Base-by-base conservation (phyloP, 345 rosid species). In the Hevea brasiliensis region DNA sequence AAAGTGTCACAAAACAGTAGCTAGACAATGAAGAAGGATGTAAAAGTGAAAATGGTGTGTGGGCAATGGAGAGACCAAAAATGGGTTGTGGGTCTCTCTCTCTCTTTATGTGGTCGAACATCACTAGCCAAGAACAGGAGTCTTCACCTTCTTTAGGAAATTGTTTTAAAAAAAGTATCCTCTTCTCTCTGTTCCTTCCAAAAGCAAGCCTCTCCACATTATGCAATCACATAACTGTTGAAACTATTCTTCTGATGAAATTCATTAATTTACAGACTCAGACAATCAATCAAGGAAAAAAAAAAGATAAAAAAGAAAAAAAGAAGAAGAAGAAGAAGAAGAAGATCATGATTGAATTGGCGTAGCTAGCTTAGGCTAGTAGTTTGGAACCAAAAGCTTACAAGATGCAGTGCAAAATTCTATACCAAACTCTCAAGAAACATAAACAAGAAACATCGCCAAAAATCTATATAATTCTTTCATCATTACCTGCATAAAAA, bases 401-500 rank as follows among this genome's bases (percentile, higher is more conserved):
- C 37, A 32, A 32, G 37, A 32, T 32, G 4, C 37, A 32, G 4
- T 32, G 37, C 37, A 1, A 32, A 32, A 4, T 32, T 32, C 37
- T 32, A 32, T 32, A 1, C 37, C 37, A 32, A 32, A 4, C 2
- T 32, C 4, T 32, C 37, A 32, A 32, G 37, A 32, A 32, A 4
- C 37, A 32, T 2, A 32, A 32, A 32, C 3, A 32, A 32, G 37
- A 32, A 32, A 32, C 3, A 32, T 4, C 2, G 37, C 4, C 37
- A 32, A 32, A 32, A 32, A 32, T 32, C 37, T 32, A 32, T 32
- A 32, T 32, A 32, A 32, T 32, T 1, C 2, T 32, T 4, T 32
- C 37, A 32, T 32, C 2, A 32, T 32, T 80, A 91, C 97, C 94
- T 88, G 91, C 72, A 79, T 81, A 37, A 72, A 65, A 61, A 75